A percentile compares a stretch with the other conserved stretches of the same genome.
Conservation (phyloP, 2,329 filamentous ascomycete species). For the Cordyceps farinosa region DNA sequence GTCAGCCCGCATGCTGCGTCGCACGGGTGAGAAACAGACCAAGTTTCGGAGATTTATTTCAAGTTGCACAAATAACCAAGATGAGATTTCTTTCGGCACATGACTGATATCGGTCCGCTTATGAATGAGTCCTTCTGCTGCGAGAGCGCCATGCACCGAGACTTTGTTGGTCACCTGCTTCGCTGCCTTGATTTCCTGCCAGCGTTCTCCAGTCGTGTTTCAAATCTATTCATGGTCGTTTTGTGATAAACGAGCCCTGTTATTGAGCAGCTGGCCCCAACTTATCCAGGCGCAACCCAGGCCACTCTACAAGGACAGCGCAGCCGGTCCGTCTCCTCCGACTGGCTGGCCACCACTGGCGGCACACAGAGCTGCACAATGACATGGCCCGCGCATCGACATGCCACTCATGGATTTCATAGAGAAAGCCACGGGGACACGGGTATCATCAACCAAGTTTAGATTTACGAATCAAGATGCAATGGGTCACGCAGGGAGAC, state of each 20-base stretch:
- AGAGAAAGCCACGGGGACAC: not conserved
- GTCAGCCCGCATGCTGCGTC: slow-evolving; percentile 10
- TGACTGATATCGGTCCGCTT: not conserved
- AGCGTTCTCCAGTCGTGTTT: not conserved
- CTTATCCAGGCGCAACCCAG: not conserved
- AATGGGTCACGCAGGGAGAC: not conserved
- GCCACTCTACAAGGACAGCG: not conserved
- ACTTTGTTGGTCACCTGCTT: not conserved
- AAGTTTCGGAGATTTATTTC: not conserved
- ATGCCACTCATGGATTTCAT: not conserved
- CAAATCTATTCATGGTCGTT: not conserved
- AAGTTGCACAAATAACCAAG: not conserved
- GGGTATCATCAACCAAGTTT: not conserved
- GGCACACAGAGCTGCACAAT: not conserved
- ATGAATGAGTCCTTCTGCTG: not conserved
- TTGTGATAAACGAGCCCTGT: not conserved
- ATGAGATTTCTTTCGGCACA: not conserved
- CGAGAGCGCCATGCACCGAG: no score
- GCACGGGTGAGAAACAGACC: not conserved
- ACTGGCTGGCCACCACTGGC: not conserved
- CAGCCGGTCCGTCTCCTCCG: not conserved
- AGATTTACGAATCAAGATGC: not conserved
- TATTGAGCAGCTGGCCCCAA: not conserved
- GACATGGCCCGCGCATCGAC: not conserved
- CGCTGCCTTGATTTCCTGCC: not conserved